Base-by-base conservation (phyloP, 768 basidiomycete species). In the Amanita thiersii region DNA sequence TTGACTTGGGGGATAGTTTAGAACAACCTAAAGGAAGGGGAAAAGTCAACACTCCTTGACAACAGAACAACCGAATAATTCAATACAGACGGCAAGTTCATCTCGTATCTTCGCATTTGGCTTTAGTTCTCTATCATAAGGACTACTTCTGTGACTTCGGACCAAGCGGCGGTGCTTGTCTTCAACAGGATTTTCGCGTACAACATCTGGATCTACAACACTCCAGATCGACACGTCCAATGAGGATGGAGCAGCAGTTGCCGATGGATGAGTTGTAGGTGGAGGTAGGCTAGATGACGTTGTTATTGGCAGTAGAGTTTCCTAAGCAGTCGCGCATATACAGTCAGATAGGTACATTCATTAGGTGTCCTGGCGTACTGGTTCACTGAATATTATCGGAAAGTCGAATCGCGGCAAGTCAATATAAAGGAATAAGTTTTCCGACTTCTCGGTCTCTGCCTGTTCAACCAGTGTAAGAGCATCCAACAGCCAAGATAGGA, bases 341-440 rank as follows among this genome's bases (percentile, higher is more conserved):
- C 14, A 26, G 10, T n/a, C n/a, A 59, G 20, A 25, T 15, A 26
- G 9, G 10, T 20, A 39, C 11, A 32, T 15, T 26, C 43, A 37
- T 23, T 44, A 37, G 49, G 40, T 8, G 32, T 5, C 15, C 17
- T 5, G 7, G 66, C 81, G 50, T 30, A 85, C 88, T 6, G 86
- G 77, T 64, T 99, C 94, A 49, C 84, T 88, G 59, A 86, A 99
- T 41, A 98, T 82, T 14, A 99, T 85, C 0, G 96, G 96, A 56
- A 97, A 97, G 56, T 98, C 94, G 56, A 98, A 99, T 25, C 90
- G 77, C 1, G 93, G 96, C 18, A 98, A 59, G 64, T 98, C 96
- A 32, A 98, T 81, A 59, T 98, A 98, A 8, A 98, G 73, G 58
- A 88, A 98, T n/a, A 98, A 68, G 52, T 90, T 87, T 45, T 92